Percentiles rank a stretch among this genome's conserved stretches.
Evolutionary conservation across 1,139 yeast genomes (phyloP).

Genomic region (Candida glucosophila): DNA sequence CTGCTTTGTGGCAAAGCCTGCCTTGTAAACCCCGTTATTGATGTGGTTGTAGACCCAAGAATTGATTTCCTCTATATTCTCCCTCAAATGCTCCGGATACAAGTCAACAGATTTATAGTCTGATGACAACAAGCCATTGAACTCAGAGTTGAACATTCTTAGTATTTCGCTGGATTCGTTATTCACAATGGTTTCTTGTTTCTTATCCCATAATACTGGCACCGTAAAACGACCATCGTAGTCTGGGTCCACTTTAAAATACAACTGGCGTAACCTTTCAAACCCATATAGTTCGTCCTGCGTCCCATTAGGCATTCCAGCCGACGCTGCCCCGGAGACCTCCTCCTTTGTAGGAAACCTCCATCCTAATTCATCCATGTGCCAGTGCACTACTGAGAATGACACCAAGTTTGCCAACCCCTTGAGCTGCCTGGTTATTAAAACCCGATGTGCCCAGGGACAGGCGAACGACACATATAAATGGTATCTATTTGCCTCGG

Average conservation of each 20-base stretch:
- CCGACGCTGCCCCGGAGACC: slow-evolving; percentile 16
- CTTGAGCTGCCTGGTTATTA: slow-evolving; percentile 69
- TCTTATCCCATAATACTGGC: slow-evolving; percentile 88
- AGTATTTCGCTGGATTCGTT: slow-evolving; percentile 88
- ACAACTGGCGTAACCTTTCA: slow-evolving; percentile 58
- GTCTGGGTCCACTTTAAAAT: slow-evolving; percentile 65
- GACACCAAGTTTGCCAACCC: slow-evolving; percentile 59
- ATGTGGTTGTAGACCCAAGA: slow-evolving; percentile 80
- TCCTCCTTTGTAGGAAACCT: slow-evolving; percentile 43
- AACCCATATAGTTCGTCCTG: slow-evolving; percentile 57
- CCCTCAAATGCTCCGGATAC: slow-evolving; percentile 48
- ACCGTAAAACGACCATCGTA: slow-evolving; percentile 83
- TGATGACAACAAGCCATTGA: slow-evolving; percentile 43
- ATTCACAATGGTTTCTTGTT: slow-evolving; percentile 72
- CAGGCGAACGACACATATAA: slow-evolving; percentile 83
- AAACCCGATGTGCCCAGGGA: slow-evolving; percentile 92
- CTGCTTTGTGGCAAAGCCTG: slow-evolving; percentile 84
- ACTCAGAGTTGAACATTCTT: slow-evolving; percentile 70
- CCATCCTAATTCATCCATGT: slow-evolving; percentile 83
- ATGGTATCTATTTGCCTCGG: slow-evolving; percentile 79
- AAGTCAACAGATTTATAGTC: slow-evolving; percentile 47
- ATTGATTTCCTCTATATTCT: slow-evolving; percentile 67
- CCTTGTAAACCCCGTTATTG: slow-evolving; percentile 90
- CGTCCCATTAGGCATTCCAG: slow-evolving; percentile 45
- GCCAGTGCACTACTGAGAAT: slow-evolving; percentile 82